Percentiles rank a stretch among this genome's conserved stretches.
These are phyloP conservation scores for Globisporangium rhizosaccharum DNA, from an alignment of 352 stramenopile genomes.

Conservation along the genomic window DNA sequence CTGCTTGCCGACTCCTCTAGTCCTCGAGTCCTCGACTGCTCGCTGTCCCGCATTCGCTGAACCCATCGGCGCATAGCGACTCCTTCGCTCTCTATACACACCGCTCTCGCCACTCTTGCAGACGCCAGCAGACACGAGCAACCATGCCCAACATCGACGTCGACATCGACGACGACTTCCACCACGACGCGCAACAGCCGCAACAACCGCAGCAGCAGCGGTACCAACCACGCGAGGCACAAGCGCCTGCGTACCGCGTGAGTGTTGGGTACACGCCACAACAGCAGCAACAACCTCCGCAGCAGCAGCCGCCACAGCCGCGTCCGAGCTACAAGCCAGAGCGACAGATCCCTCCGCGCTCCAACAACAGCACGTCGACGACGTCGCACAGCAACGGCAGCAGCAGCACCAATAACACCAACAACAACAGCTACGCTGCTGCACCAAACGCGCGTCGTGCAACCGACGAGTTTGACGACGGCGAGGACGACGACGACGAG, in stretches of 20 bases:
- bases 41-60: too few relatives aligned
- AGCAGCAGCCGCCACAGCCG: constrained; percentile 9
- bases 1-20: too few relatives aligned
- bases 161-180: constrained; percentile 34
- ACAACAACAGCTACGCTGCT: constrained; percentile 17
- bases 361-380: constrained; percentile 6
- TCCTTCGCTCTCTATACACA: not conserved
- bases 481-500: constrained; percentile 28
- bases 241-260: constrained; percentile 11
- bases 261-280: constrained; percentile 10
- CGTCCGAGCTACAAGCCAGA: constrained; percentile 12
- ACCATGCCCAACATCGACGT: constrained; percentile 30
- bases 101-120: not conserved
- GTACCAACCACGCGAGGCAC: constrained; percentile 3
- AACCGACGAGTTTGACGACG: constrained; percentile 19
- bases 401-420: constrained; percentile 23
- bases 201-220: constrained; percentile 5
- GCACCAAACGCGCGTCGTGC: constrained; percentile 1
- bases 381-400: constrained; percentile 17
- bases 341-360: constrained; percentile 14
- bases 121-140: not conserved
- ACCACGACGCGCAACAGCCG: constrained; percentile 3
- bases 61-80: too few relatives aligned
- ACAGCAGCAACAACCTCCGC: constrained; percentile 2
- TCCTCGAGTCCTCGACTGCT: too few relatives aligned